Evolutionary conservation across 805 yeast species (phyloP).

Genomic region (Starmerella sp.): DNA sequence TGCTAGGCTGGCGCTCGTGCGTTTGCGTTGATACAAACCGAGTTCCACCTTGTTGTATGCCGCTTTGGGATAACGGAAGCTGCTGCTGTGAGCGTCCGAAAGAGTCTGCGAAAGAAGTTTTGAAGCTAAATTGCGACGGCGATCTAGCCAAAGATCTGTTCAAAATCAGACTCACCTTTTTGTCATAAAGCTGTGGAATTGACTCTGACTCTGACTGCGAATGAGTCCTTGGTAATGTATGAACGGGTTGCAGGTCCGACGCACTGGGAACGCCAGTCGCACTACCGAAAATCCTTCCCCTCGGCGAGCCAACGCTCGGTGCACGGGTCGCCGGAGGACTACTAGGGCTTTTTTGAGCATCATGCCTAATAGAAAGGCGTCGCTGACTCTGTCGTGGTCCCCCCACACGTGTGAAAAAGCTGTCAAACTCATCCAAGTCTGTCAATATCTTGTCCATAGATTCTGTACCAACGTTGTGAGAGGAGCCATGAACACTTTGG

Average conservation of each 20-base stretch:
- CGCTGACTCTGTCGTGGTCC: slow-evolving; percentile 9
- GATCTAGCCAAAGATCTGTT: slow-evolving; percentile 63
- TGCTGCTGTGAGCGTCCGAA: slow-evolving; percentile 25
- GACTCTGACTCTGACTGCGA: slow-evolving; percentile 18
- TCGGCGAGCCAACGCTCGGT: not conserved
- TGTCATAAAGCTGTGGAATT: slow-evolving; percentile 64
- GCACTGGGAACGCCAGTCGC: not conserved
- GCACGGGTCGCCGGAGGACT: not conserved
- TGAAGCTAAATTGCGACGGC: slow-evolving; percentile 66
- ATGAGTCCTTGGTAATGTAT: slow-evolving; percentile 5
- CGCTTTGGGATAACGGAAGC: not conserved
- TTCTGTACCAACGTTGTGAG: slow-evolving; percentile 12
- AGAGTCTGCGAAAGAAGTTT: slow-evolving; percentile 62
- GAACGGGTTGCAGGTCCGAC: not conserved
- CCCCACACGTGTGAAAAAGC: slow-evolving; percentile 22
- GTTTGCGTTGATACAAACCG: not conserved
- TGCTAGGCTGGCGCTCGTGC: slow-evolving; percentile 9
- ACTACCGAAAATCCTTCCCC: not conserved
- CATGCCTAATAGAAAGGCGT: not conserved
- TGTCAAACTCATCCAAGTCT: slow-evolving; percentile 24
- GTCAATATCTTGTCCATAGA: slow-evolving; percentile 25
- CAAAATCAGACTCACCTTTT: slow-evolving; percentile 63
- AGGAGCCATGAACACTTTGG: slow-evolving; percentile 5
- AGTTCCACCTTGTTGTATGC: not conserved
- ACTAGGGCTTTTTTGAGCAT: not conserved